Evolutionary conservation across 2,329 filamentous ascomycete genomes (phyloP).

Genomic region (Cladosporium oxysporum): DNA sequence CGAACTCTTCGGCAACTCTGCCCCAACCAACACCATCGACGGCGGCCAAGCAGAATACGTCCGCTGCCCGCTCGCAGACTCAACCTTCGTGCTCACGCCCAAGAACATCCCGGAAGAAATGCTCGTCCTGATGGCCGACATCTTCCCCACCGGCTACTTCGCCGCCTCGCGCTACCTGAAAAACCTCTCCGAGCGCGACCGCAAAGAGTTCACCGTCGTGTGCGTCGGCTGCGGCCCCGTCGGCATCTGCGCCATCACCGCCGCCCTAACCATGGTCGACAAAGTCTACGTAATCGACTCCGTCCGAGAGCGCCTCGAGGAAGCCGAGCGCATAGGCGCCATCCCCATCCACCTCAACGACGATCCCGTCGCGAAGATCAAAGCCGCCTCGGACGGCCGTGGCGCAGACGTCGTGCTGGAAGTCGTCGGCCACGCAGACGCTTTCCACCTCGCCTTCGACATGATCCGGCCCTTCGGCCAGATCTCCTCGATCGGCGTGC

Average conservation of each 20-base stretch:
- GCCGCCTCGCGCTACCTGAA: conserved; percentile 77
- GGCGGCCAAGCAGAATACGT: conserved; percentile 48
- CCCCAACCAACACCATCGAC: conserved; percentile 36
- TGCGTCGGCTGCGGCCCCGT: conserved; percentile 80
- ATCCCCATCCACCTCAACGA: conserved; percentile 74
- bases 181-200: conserved; percentile 58
- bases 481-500: conserved; percentile 52
- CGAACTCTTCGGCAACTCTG: conserved; percentile 48
- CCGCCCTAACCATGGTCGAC: conserved; percentile 36
- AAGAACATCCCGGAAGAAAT: conserved; percentile 70
- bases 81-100: conserved; percentile 75
- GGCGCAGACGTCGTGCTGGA: conserved; percentile 81
- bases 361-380: conserved; percentile 62
- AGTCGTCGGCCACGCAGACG: conserved; percentile 51
- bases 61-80: conserved; percentile 77
- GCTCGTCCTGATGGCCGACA: conserved; percentile 87
- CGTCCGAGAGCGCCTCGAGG: conserved; percentile 70
- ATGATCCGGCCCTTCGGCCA: conserved; percentile 52
- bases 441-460: conserved; percentile 51
- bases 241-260: conserved; percentile 69
- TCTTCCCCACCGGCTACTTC: conserved; percentile 83
- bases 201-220: conserved; percentile 69
- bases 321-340: conserved; percentile 73
- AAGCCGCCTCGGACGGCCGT: conserved; percentile 73
- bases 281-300: conserved; percentile 46